Percentiles rank a stretch among this genome's conserved stretches.
Conservation (phyloP, 1,284 basidiomycete species). For the Marasmius fiardii region DNA sequence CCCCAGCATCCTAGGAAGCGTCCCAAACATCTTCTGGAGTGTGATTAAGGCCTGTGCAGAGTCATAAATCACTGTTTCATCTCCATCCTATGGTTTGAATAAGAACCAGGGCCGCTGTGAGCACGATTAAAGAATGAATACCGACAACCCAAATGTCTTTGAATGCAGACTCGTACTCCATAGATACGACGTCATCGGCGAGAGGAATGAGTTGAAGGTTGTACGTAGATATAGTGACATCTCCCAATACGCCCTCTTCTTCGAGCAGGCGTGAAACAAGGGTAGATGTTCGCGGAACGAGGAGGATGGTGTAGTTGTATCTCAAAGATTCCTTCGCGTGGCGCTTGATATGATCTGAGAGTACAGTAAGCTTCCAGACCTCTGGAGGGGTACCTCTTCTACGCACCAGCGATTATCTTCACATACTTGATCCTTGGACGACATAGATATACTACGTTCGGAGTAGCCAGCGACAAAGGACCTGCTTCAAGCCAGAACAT, state of each 20-base stretch:
- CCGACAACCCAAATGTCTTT: slow-evolving; percentile 84
- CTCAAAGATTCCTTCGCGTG: slow-evolving; percentile 66
- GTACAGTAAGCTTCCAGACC: slow-evolving; percentile 16
- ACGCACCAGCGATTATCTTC: slow-evolving; percentile 85
- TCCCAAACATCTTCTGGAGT: slow-evolving; percentile 84
- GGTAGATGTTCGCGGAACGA: slow-evolving; percentile 87
- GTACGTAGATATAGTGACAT: slow-evolving; percentile 82
- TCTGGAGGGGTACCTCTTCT: slow-evolving; percentile 18
- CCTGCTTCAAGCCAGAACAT: slow-evolving; percentile 99
- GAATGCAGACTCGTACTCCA: slow-evolving; percentile 83
- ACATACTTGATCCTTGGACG: slow-evolving; percentile 84
- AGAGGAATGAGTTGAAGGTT: slow-evolving; percentile 93
- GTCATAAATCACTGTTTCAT: slow-evolving; percentile 88
- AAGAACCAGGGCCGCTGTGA: slow-evolving; percentile 5
- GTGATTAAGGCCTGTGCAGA: slow-evolving; percentile 86
- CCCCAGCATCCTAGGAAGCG: slow-evolving; percentile 89
- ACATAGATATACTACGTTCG: slow-evolving; percentile 93
- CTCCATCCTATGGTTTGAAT: slow-evolving; percentile 69
- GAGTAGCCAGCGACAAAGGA: slow-evolving; percentile 77
- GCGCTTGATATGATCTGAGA: slow-evolving; percentile 82
- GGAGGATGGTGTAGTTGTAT: slow-evolving; percentile 85
- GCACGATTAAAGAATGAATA: slow-evolving; percentile 13
- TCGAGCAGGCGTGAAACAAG: slow-evolving; percentile 83
- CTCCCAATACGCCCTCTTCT: slow-evolving; percentile 90
- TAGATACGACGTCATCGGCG: slow-evolving; percentile 85